Conservation (phyloP, 2,329 filamentous ascomycete species). For the Rhinocladiella mackenziei region DNA sequence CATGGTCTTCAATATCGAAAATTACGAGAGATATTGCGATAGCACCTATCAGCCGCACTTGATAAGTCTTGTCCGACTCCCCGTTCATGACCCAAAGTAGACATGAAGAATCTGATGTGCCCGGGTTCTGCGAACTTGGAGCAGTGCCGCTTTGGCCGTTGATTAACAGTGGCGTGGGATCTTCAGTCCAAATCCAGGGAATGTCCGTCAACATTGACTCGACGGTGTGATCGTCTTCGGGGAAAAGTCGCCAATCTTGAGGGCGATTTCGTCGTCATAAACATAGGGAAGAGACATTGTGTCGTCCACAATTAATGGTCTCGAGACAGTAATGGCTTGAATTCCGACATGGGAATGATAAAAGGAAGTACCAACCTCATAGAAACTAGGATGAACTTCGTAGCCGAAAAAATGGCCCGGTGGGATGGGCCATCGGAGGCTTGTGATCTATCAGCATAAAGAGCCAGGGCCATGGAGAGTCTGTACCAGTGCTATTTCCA, state of each 20-base stretch:
- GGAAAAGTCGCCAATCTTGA: constrained; percentile 58
- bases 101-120: constrained; percentile 34
- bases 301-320: constrained; percentile 58
- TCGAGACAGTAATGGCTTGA: constrained; percentile 56
- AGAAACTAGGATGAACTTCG: constrained; percentile 52
- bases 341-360: constrained; percentile 66
- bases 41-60: constrained; percentile 57
- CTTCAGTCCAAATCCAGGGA: constrained; percentile 57
- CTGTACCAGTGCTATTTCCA: constrained; percentile 69
- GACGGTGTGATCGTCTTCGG: constrained; percentile 50
- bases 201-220: constrained; percentile 46
- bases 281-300: constrained; percentile 48
- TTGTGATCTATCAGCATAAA: constrained; percentile 60
- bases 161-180: constrained; percentile 54
- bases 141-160: constrained; percentile 53
- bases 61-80: constrained; percentile 58
- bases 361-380: constrained; percentile 61
- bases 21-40: constrained; percentile 55
- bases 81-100: constrained; percentile 54
- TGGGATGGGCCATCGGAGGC: constrained; percentile 65
- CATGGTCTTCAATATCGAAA: constrained; percentile 56
- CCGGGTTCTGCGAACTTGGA: constrained; percentile 29
- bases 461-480: constrained; percentile 55
- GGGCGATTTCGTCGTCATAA: constrained; percentile 59
- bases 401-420: constrained; percentile 63